Conservation (phyloP, 768 basidiomycete species). For the Cubamyces sp. region DNA sequence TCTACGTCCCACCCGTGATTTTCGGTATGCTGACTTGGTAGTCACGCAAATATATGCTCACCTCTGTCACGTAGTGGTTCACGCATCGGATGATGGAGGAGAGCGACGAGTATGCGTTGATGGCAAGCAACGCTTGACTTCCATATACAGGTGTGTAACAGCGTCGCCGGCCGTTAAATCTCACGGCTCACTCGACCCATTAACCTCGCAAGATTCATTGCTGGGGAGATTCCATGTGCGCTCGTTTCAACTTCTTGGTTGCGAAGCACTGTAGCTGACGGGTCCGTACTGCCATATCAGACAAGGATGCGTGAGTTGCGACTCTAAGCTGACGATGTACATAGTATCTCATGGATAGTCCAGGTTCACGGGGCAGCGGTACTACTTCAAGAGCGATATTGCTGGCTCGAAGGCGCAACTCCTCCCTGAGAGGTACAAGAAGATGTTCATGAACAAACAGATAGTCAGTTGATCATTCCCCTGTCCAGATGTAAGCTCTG, state of each 20-base stretch:
- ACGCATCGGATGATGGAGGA: slow-evolving; percentile 59
- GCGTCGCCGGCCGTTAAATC: neutral
- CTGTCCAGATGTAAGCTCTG: neutral
- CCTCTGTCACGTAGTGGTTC: slow-evolving; percentile 43
- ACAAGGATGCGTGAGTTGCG: slow-evolving; percentile 51
- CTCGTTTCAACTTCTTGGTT: neutral
- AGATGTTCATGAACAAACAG: slow-evolving; percentile 71
- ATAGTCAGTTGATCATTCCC: slow-evolving; percentile 40
- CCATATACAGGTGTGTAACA: slow-evolving; percentile 61
- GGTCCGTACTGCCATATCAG: slow-evolving; percentile 27
- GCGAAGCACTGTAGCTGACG: neutral
- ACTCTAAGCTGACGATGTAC: neutral
- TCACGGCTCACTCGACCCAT: neutral
- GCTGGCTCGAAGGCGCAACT: slow-evolving; percentile 33
- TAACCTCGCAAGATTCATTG: slow-evolving; percentile 56
- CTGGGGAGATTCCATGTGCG: slow-evolving; percentile 69
- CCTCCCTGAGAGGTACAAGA: slow-evolving; percentile 59
- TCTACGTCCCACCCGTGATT: slow-evolving; percentile 79
- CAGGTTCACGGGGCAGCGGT: slow-evolving; percentile 51
- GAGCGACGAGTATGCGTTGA: slow-evolving; percentile 75
- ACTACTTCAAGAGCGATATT: slow-evolving; percentile 50
- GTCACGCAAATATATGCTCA: no score
- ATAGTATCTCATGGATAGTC: neutral
- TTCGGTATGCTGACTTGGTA: slow-evolving; percentile 53
- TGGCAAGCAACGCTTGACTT: slow-evolving; percentile 81